Conservation (phyloP, 2,329 filamentous ascomycete species). For the Ophiostoma sp. region DNA sequence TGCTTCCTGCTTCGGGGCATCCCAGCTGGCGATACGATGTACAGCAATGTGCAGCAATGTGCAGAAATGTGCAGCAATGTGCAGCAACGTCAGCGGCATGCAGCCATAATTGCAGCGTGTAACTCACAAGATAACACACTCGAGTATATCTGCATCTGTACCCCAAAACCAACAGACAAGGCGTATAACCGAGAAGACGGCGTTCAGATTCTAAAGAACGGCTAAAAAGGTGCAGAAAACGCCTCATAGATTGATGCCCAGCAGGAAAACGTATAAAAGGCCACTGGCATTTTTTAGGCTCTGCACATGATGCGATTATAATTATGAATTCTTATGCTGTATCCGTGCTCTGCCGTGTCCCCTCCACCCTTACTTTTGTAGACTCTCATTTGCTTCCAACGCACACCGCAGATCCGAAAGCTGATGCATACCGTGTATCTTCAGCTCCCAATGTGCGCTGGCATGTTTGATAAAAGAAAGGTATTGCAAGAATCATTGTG, state of each 20-base stretch:
- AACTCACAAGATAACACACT: neutral
- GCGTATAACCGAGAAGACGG: neutral
- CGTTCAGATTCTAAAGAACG: neutral
- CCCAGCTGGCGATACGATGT: neutral
- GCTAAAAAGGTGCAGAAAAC: neutral
- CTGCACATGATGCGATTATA: neutral
- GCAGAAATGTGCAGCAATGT: neutral
- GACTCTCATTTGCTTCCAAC: neutral
- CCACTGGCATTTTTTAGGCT: neutral
- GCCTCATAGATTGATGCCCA: slow-evolving; percentile 6
- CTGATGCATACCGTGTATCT: neutral
- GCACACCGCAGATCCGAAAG: neutral
- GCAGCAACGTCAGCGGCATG: slow-evolving; percentile 1
- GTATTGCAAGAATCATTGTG: neutral
- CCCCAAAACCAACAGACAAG: neutral
- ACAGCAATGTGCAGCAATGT: neutral
- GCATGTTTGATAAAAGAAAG: neutral
- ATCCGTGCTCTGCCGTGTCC: neutral
- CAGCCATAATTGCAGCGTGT: neutral
- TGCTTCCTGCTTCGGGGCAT: neutral
- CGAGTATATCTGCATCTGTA: neutral
- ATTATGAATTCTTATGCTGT: neutral
- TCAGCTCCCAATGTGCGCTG: neutral
- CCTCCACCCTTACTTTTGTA: neutral
- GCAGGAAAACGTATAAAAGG: neutral